phyloP scores from a whole-genome alignment of 2,329 filamentous ascomycete genomes.

The Cryphonectria naterciae region DNA sequence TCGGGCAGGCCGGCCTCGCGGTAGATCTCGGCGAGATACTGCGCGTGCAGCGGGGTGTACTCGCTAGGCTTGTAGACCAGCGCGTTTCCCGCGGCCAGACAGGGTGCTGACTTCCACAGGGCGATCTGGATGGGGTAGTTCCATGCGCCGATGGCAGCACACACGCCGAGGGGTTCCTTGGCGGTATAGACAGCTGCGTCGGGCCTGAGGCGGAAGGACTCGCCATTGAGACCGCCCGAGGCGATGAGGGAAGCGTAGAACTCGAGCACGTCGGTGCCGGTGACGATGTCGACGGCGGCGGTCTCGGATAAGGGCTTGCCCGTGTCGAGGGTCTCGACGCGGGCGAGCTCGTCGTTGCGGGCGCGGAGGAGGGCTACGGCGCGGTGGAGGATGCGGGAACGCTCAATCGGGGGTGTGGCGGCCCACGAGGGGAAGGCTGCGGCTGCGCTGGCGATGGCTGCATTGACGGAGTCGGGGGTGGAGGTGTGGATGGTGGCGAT shows the following conservation, averaged over 20 bases:
- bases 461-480: slow-evolving; percentile 68
- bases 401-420: slow-evolving; percentile 71
- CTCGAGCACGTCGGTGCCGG: slow-evolving; percentile 82
- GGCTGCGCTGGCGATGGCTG: slow-evolving; percentile 71
- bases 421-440: slow-evolving; percentile 79
- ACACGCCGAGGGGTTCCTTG: slow-evolving; percentile 82
- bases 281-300: slow-evolving; percentile 79
- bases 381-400: slow-evolving; percentile 76
- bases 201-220: slow-evolving; percentile 72
- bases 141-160: slow-evolving; percentile 87
- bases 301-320: slow-evolving; percentile 88
- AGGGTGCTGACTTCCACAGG: slow-evolving; percentile 86
- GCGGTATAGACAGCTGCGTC: slow-evolving; percentile 83
- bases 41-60: slow-evolving; percentile 81
- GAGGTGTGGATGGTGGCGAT: slow-evolving; percentile 75
- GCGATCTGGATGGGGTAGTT: slow-evolving; percentile 93
- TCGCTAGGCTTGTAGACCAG: slow-evolving; percentile 93
- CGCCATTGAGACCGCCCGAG: slow-evolving; percentile 78
- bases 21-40: slow-evolving; percentile 76
- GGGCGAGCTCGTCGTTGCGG: slow-evolving; percentile 79
- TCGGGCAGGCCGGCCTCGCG: slow-evolving; percentile 77
- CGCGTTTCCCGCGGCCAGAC: slow-evolving; percentile 82
- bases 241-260: slow-evolving; percentile 83
- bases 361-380: slow-evolving; percentile 74
- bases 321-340: slow-evolving; percentile 81